Conservation (phyloP, 192 early-diverging fungal species). For the Radiomyces spectabilis region DNA sequence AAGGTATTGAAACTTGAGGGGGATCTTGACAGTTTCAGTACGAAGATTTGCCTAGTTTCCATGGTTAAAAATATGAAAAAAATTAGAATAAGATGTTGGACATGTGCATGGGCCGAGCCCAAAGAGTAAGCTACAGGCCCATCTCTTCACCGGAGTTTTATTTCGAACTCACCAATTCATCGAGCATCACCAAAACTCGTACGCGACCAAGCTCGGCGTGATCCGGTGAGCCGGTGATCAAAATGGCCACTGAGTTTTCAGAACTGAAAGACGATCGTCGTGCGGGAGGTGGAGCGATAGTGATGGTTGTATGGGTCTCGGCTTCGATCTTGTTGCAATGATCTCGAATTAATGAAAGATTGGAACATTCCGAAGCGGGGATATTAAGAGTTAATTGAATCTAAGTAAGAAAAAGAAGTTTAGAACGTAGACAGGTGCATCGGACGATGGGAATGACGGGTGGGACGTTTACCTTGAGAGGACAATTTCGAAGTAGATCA, state of each 20-base stretch:
- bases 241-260: conserved; percentile 16
- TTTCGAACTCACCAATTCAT: conserved; percentile 32
- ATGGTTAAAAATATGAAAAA: too few species aligned
- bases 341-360: not conserved
- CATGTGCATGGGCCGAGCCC: too few species aligned
- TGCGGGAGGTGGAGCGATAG: conserved; percentile 1
- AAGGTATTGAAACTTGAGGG: conserved; percentile 8
- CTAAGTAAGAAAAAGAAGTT: conserved; percentile 1
- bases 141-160: too few species aligned
- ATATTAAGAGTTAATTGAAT: conserved; percentile 8
- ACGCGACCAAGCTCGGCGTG: conserved; percentile 14
- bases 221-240: conserved; percentile 21
- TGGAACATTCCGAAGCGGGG: not conserved
- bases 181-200: conserved; percentile 31
- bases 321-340: conserved; percentile 9
- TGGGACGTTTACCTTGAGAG: conserved; percentile 16
- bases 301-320: conserved; percentile 6
- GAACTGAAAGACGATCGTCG: conserved; percentile 10
- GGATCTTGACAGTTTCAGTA: conserved; percentile 5
- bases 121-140: too few species aligned
- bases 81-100: too few species aligned
- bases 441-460: not conserved
- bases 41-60: conserved; percentile 5
- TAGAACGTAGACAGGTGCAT: not conserved
- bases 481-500: conserved; percentile 16